Evolutionary conservation across 1,139 yeast species (phyloP).

Genomic region (Geotrichum carabidarum): DNA sequence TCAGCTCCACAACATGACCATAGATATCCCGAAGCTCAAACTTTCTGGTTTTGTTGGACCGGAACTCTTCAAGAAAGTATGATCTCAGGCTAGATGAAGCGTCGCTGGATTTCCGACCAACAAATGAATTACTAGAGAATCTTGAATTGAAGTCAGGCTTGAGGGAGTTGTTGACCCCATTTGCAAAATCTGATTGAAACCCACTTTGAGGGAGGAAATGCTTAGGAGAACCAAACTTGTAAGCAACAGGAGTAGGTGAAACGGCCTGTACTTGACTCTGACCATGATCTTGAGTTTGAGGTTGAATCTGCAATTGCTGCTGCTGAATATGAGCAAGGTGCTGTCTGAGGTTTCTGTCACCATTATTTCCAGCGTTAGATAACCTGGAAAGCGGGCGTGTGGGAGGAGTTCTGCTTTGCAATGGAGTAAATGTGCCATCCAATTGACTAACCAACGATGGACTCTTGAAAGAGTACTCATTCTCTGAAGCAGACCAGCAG

Average conservation of each 20-base stretch:
- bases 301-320: not conserved
- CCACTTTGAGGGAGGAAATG: slow-evolving; percentile 5
- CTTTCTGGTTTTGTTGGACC: slow-evolving; percentile 60
- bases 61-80: slow-evolving; percentile 80
- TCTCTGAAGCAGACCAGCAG: slow-evolving; percentile 11
- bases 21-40: slow-evolving; percentile 64
- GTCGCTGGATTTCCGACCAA: slow-evolving; percentile 4
- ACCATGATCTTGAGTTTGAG: not conserved
- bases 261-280: too few relatives aligned
- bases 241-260: slow-evolving; percentile 1
- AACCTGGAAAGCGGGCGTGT: slow-evolving; percentile 13
- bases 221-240: not conserved
- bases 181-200: not conserved
- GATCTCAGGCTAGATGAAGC: slow-evolving; percentile 47
- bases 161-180: not conserved
- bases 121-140: too few relatives aligned
- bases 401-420: slow-evolving; percentile 4
- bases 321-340: slow-evolving; percentile 18
- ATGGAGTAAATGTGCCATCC: not conserved
- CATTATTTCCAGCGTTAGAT: slow-evolving; percentile 19
- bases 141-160: too few relatives aligned
- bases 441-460: slow-evolving; percentile 1
- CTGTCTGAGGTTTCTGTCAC: slow-evolving; percentile 18
- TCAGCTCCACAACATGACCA: slow-evolving; percentile 86
- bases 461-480: slow-evolving; percentile 10